Base-by-base conservation (phyloP, 2,329 filamentous ascomycete genomes). In the Hawksworthiomyces lignivorus region DNA sequence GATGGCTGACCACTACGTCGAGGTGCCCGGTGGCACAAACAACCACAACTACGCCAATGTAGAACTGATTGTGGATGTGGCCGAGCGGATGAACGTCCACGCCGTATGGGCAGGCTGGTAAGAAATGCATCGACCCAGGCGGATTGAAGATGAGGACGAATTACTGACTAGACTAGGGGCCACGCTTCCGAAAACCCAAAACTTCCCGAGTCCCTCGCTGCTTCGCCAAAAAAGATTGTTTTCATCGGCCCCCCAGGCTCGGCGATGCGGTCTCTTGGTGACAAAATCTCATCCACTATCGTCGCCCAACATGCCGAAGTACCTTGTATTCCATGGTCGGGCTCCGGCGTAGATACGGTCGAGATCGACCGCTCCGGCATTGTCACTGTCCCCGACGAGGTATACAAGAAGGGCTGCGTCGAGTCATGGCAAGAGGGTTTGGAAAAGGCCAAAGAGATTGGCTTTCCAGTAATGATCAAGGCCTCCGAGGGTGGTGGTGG, bases 41-140 rank as follows among this genome's bases (percentile, higher is more conserved):
- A 98, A 98, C 77, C 95, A 98, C 82, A 98, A 98, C 69, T 98
- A 98, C 68, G 92, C 92, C 69, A 98, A 98, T 63, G 92, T 98
- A 47, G 92, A 98, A 71, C 75, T 98, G 62, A 98, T 98, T 65
- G 92, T 98, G 52, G 92, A 98, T 70, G 81, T 98, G 61, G 92
- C 92, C 20, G 92, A 98, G 75, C 87, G 92, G 49, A 97, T 96
- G 88, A 80, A 90, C 56, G 92, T 98, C 47, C 92, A 98, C 60
- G 92, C 92, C 46, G 92, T 98, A 14, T 98, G 92, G 92, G 92
- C 92, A 55, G 92, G 92, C 74, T 98, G 92, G 89, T 92, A 68
- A 73, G 83, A 57, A 30, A n/a, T n/a, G n/a, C n/a, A n/a, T n/a
- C n/a, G n/a, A n/a, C n/a, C n/a, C n/a, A n/a, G n/a, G n/a, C 7